These are phyloP conservation scores for Cystofilobasidium macerans DNA, from an alignment of 768 basidiomycete genomes.

Conservation along the genomic window DNA sequence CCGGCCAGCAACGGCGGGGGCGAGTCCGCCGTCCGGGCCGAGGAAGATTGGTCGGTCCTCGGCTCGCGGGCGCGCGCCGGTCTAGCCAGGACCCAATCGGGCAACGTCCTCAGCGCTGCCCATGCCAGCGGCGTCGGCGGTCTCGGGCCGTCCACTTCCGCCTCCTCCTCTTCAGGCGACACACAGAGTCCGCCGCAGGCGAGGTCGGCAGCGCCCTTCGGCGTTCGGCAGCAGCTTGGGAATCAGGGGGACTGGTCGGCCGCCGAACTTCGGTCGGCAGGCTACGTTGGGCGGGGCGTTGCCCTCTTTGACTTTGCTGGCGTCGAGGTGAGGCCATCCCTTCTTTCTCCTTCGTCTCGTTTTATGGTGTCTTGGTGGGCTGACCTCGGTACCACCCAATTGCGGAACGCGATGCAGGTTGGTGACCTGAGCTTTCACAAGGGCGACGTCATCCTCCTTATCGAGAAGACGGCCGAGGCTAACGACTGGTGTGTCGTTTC, in stretches of 20 bases:
- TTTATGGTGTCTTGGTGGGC: not conserved
- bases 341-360: not conserved
- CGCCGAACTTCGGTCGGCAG: not conserved
- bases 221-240: no score
- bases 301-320: conserved; percentile 16
- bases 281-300: conserved; percentile 5
- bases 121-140: conserved; percentile 9
- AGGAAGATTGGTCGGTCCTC: conserved; percentile 18
- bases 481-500: conserved; percentile 16
- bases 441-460: conserved; percentile 18
- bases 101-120: not conserved
- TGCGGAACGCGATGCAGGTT: not conserved
- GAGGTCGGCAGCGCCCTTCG: no score
- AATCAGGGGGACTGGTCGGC: not conserved
- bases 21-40: not conserved
- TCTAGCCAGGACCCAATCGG: conserved; percentile 10
- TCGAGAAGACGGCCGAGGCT: conserved; percentile 9
- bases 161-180: no score
- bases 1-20: not conserved
- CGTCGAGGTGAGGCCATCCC: not conserved
- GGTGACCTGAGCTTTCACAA: conserved; percentile 11
- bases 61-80: conserved; percentile 14
- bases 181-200: no score
- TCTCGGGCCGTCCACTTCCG: no score
- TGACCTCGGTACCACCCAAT: not conserved